These are phyloP conservation scores for Tuber brumale DNA, from an alignment of 495 filamentous ascomycete species.

Conservation along the genomic window DNA sequence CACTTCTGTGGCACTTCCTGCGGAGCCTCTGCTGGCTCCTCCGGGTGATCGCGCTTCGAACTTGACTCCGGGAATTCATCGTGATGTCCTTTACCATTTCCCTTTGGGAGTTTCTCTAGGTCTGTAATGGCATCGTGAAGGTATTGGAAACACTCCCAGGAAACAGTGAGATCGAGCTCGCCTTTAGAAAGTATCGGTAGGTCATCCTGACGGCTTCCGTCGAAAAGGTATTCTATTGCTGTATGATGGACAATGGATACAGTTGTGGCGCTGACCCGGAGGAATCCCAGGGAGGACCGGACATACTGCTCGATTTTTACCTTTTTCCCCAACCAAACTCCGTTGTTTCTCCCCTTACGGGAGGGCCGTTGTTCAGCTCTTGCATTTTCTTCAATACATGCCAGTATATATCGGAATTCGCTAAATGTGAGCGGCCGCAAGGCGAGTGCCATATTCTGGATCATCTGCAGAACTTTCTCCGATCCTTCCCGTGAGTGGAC, in stretches of 20 bases:
- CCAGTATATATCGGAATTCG: background rate
- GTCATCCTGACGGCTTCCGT: background rate
- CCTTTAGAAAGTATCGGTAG: background rate
- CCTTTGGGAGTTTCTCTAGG: background rate
- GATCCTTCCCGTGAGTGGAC: background rate
- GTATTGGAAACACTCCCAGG: background rate
- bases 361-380: background rate
- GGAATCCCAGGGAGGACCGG: background rate
- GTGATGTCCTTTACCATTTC: background rate
- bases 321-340: too few species aligned
- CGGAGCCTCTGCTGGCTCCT: background rate
- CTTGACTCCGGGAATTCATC: background rate
- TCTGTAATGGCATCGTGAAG: background rate
- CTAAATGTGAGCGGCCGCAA: background rate
- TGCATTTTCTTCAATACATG: background rate
- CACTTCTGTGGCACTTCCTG: background rate
- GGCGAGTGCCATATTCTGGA: background rate
- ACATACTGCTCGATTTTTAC: background rate
- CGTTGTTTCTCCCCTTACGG: fast-evolving
- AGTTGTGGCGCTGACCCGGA: background rate
- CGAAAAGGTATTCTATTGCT: background rate
- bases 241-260: background rate
- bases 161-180: background rate
- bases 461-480: background rate
- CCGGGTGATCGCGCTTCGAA: background rate